Evolutionary conservation across 768 basidiomycete genomes (phyloP).

Genomic region (Leccinum arenicola): DNA sequence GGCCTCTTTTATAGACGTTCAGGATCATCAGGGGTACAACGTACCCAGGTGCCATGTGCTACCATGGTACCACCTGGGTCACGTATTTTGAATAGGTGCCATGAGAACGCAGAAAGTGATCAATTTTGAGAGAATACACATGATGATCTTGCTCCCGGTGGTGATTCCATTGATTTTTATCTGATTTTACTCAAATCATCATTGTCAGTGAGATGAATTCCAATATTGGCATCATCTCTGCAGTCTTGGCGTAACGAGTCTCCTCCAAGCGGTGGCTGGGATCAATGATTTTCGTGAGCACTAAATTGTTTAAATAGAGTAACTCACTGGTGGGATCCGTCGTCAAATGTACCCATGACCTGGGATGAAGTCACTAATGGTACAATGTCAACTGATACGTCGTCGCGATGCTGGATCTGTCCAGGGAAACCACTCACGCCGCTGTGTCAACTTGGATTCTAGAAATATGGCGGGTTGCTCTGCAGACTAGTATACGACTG

Average conservation of each 20-base stretch:
- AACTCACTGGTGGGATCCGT: background rate
- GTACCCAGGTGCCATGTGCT: constrained; percentile 9
- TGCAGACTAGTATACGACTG: background rate
- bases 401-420: background rate
- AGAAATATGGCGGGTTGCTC: background rate
- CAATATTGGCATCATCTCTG: background rate
- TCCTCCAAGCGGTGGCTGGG: background rate
- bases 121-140: background rate
- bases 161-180: too few relatives aligned
- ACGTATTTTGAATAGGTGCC: constrained; percentile 3
- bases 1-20: constrained; percentile 12
- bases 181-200: background rate
- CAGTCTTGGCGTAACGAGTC: background rate
- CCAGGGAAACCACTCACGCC: constrained; percentile 6
- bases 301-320: background rate
- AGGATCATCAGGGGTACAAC: background rate
- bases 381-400: background rate
- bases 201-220: background rate
- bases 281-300: constrained; percentile 1
- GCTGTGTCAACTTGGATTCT: background rate
- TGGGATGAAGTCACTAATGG: background rate
- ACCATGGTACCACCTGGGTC: constrained; percentile 3
- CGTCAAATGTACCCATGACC: background rate
- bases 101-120: constrained; percentile 1
- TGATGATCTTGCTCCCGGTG: background rate